Evolutionary conservation across 306 rosid genomes (phyloP).

Genomic region (Trifolium subterraneum): DNA sequence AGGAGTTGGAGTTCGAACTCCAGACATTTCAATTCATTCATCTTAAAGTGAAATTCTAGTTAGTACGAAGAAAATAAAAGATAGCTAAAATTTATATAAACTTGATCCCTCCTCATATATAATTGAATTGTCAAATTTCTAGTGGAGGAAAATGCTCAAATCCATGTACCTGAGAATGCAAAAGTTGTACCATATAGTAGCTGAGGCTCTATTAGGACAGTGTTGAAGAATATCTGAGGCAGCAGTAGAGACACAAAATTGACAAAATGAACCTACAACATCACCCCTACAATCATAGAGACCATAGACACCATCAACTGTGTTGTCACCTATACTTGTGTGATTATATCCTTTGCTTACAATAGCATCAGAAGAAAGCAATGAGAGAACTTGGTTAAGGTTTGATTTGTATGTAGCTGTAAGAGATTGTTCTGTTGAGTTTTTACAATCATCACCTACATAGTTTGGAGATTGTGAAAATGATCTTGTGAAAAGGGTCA

Average conservation of each 20-base stretch:
- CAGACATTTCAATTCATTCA: too few species aligned
- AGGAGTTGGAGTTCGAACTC: too few species aligned
- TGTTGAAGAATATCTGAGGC: conserved; percentile 20
- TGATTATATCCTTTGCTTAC: conserved; percentile 45
- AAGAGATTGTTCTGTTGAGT: conserved; percentile 36
- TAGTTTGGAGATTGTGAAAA: conserved; percentile 40
- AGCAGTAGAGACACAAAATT: conserved; percentile 50
- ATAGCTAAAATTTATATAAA: too few species aligned
- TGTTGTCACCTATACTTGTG: conserved; percentile 30
- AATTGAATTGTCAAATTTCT: not conserved
- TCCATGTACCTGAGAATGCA: conserved; percentile 40
- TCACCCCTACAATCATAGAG: conserved; percentile 55
- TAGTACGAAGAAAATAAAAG: too few species aligned
- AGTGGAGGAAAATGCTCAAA: not conserved
- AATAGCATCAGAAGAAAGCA: conserved; percentile 30
- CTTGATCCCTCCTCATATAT: too few species aligned
- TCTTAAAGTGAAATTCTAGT: too few species aligned
- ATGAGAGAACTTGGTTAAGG: conserved; percentile 27
- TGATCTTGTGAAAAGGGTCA: conserved; percentile 29
- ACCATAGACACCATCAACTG: conserved; percentile 34
- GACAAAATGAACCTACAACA: conserved; percentile 37
- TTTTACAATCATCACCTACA: conserved; percentile 38
- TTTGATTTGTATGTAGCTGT: conserved; percentile 41
- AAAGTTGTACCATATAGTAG: conserved; percentile 38
- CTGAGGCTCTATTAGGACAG: conserved; percentile 45